These are phyloP conservation scores for Neurospora tetraspora DNA, from an alignment of 495 filamentous ascomycete genomes.

Conservation along the genomic window DNA sequence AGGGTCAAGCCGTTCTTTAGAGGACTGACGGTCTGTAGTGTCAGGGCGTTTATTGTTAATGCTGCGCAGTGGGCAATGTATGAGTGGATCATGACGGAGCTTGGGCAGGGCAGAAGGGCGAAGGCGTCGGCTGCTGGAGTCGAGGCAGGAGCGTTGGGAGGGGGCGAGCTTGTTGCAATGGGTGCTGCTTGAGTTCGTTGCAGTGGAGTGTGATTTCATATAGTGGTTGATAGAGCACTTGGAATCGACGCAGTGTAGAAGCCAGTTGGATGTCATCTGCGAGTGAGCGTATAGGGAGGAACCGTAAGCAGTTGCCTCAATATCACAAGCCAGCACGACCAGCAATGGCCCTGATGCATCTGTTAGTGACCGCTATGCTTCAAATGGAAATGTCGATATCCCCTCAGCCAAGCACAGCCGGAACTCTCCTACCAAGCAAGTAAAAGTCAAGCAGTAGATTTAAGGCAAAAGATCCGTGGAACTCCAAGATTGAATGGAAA, in stretches of 20 bases:
- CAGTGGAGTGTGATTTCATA: not conserved
- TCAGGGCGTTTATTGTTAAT: slow-evolving; percentile 80
- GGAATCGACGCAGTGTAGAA: no score
- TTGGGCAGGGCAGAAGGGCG: slow-evolving; percentile 22
- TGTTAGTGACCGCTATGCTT: not conserved
- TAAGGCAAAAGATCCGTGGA: no score
- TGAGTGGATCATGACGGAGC: slow-evolving; percentile 64
- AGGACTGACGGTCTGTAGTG: slow-evolving; percentile 68
- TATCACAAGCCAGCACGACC: not conserved
- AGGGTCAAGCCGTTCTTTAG: slow-evolving; percentile 64
- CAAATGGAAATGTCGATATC: not conserved
- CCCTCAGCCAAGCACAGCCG: not conserved
- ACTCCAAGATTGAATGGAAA: no score
- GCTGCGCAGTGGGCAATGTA: slow-evolving; percentile 75
- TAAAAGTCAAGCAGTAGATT: not conserved
- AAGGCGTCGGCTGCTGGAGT: not conserved
- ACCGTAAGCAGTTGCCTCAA: not conserved
- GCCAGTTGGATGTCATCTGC: no score
- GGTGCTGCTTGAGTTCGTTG: not conserved
- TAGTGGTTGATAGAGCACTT: not conserved
- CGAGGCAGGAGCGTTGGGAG: not conserved
- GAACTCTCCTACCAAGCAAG: not conserved
- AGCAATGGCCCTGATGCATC: not conserved
- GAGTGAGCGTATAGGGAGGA: not conserved
- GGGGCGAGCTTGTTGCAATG: not conserved